phyloP scores from a whole-genome alignment of 31 red algal species.

The Odonthalia washingtoniensis region DNA sequence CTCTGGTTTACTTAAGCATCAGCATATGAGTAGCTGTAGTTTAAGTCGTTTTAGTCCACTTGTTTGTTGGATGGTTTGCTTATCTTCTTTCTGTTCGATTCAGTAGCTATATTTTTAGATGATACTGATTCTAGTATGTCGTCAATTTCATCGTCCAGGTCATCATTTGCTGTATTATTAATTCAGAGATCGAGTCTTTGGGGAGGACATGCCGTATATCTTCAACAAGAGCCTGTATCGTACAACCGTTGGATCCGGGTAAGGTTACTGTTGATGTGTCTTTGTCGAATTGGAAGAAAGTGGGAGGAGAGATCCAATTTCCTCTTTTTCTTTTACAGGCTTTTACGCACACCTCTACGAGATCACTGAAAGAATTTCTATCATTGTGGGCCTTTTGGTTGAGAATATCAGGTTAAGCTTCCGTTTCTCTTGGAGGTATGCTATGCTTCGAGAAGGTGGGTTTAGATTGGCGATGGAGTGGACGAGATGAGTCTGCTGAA shows the following conservation, averaged over 20 bases:
- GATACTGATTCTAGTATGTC: not conserved
- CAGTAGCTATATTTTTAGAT: not conserved
- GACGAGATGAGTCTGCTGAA: not conserved
- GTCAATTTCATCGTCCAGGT: not conserved
- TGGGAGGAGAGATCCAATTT: not conserved
- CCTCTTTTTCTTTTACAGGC: not conserved
- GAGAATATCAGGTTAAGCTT: conserved; percentile 34
- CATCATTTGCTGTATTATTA: not conserved
- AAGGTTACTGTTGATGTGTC: not conserved
- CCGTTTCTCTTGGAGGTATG: not conserved
- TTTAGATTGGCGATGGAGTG: not conserved
- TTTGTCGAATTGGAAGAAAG: not conserved
- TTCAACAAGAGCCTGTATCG: not conserved
- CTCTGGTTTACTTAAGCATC: not conserved
- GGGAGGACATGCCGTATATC: not conserved
- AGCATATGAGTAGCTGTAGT: not conserved
- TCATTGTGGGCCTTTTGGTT: not conserved
- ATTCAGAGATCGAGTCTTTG: not conserved
- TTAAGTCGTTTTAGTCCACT: not conserved
- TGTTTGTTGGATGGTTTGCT: not conserved
- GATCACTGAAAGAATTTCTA: not conserved
- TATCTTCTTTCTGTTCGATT: not conserved
- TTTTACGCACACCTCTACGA: not conserved
- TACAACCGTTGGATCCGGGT: not conserved
- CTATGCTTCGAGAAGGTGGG: conserved; percentile 24